Conservation (phyloP, 768 basidiomycete genomes). For the Hemileccinum rubropunctum region DNA sequence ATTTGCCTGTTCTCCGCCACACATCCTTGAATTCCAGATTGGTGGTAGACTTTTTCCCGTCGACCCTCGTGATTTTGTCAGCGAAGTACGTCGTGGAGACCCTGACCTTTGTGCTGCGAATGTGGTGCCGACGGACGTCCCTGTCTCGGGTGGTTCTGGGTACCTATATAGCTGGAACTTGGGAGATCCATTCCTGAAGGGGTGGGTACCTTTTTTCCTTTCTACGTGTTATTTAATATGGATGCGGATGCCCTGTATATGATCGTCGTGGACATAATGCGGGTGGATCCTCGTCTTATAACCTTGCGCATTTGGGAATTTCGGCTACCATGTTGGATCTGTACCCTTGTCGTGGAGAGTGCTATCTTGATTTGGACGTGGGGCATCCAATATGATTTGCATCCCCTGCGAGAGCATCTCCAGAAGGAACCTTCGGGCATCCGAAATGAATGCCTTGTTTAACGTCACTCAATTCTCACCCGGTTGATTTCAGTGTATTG, state of each 20-base stretch:
- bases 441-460: slow-evolving; percentile 3
- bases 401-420: not conserved
- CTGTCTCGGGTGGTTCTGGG: slow-evolving; percentile 43
- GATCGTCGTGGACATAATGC: slow-evolving; percentile 4
- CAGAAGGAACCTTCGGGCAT: slow-evolving; percentile 13
- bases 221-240: not conserved
- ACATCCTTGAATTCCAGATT: slow-evolving; percentile 65
- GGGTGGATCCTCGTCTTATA: not conserved
- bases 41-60: slow-evolving; percentile 68
- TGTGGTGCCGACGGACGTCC: slow-evolving; percentile 62
- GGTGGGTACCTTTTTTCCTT: slow-evolving; percentile 40
- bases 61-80: slow-evolving; percentile 70
- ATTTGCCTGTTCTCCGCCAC: slow-evolving; percentile 59
- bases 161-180: slow-evolving; percentile 78
- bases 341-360: not conserved
- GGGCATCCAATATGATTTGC: not conserved
- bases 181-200: slow-evolving; percentile 73
- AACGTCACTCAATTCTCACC: not conserved
- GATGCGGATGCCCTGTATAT: not conserved
- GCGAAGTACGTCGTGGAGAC: slow-evolving; percentile 38
- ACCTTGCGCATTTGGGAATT: not conserved
- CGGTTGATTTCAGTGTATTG: slow-evolving; percentile 46
- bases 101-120: slow-evolving; percentile 50
- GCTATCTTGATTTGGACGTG: not conserved
- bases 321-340: not conserved